phyloP scores from a whole-genome alignment of 176 grass and related monocot genomes.

The Cenchrus americanus region DNA sequence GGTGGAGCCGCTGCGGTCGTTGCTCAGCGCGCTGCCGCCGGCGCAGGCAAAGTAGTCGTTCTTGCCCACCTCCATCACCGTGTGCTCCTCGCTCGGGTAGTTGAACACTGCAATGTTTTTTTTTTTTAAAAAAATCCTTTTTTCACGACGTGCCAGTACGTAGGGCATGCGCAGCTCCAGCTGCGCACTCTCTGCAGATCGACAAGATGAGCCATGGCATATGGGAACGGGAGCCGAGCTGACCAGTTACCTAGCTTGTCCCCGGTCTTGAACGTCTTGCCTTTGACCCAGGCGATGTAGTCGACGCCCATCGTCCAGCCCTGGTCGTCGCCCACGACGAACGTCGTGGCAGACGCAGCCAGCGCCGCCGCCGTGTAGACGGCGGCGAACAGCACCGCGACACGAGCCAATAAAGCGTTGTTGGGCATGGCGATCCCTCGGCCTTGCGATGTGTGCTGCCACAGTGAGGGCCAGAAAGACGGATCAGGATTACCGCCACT shows the following conservation, averaged over 20 bases:
- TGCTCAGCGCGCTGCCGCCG: slow-evolving; percentile 53
- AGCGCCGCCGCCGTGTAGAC: background rate
- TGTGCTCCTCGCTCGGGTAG: slow-evolving; percentile 53
- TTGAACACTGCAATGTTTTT: slow-evolving; percentile 57
- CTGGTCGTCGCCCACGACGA: slow-evolving; percentile 57
- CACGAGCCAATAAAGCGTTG: background rate
- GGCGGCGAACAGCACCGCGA: slow-evolving; percentile 30
- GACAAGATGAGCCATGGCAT: background rate
- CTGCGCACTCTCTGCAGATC: background rate
- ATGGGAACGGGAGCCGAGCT: background rate
- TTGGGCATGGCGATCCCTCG: slow-evolving; percentile 16
- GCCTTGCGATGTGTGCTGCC: background rate
- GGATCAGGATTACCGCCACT: background rate
- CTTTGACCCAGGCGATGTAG: slow-evolving; percentile 58
- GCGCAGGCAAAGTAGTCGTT: slow-evolving; percentile 70
- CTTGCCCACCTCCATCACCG: slow-evolving; percentile 65
- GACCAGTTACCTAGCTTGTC: slow-evolving; percentile 62
- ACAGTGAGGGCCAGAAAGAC: background rate
- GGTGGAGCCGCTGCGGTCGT: slow-evolving; percentile 47
- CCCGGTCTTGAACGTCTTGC: slow-evolving; percentile 49
- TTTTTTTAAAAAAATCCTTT: too few species aligned
- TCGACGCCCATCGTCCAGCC: slow-evolving; percentile 62
- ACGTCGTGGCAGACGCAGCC: slow-evolving; percentile 46
- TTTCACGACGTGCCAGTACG: background rate
- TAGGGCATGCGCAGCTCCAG: background rate